Base-by-base conservation (phyloP, 495 filamentous ascomycete species). In the Aspergillus baeticus region DNA sequence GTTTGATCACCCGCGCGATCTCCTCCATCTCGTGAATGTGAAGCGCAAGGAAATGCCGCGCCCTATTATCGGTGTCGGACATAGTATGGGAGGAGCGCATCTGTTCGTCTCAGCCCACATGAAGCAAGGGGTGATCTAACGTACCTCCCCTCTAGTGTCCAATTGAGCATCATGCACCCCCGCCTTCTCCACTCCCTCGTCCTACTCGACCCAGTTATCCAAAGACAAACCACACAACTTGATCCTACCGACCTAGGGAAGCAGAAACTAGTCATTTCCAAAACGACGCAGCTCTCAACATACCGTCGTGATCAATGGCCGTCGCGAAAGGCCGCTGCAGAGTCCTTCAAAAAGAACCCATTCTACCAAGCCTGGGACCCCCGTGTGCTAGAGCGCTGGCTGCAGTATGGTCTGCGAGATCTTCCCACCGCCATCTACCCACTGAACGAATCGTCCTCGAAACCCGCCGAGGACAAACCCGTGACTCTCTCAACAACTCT, bases 41-140 rank as follows among this genome's bases (percentile, higher is more conserved):
- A 92, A 96, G 72, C 88, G 90, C 29, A 71, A 78, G 7, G 71
- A 89, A 54, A 95, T 98, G 89, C 85, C 88, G 3, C 87, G 89
- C 10, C 93, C 94, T 5, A 71, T 97, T n/a, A 72, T 97, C 54
- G 94, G 92, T 26, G 67, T 98, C 3, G 94, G 94, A 18, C 94
- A 98, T 72, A 93, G 88, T 67, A 88, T 91, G 79, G 94, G 94
- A 60, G 92, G 81, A 56, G 82, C 81, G 65, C 81, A 88, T 48
- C 80, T 82, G 74, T 81, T 20, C 63, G 74, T 64, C 34, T n/a
- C 51, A 38, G 17, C 43, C 43, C 31, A 26, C 31, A 22, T 49
- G 10, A 21, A 33, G 21, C 15, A 17, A n/a, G 33, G 8, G 23
- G 18, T 46, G 23, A 54, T 21, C 43, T 36, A 20, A 39, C 49